Percentiles rank a stretch among this genome's conserved stretches.
Conservation (phyloP, 177 flowering plant species). For the Vitis hybrid region DNA sequence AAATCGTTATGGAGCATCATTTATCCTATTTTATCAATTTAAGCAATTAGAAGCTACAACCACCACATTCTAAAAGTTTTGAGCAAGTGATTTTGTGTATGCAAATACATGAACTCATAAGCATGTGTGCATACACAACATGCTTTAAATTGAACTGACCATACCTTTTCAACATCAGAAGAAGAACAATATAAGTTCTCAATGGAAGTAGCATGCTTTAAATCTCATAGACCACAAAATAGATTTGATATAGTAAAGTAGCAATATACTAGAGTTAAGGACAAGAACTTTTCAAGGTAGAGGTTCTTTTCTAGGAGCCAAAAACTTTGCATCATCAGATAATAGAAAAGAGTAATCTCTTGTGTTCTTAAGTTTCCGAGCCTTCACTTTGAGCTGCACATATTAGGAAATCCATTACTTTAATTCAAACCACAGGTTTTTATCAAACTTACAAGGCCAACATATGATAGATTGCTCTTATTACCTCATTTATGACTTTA, state of each 20-base stretch:
- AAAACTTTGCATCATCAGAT: slow-evolving; percentile 76
- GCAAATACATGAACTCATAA: background rate
- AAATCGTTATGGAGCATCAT: background rate
- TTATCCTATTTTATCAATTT: background rate
- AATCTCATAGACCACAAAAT: slow-evolving; percentile 4
- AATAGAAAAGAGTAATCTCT: slow-evolving; percentile 90
- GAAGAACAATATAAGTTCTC: slow-evolving; percentile 64
- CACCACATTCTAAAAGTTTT: background rate
- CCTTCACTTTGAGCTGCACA: slow-evolving; percentile 56
- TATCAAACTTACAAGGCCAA: background rate
- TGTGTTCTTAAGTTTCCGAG: slow-evolving; percentile 56
- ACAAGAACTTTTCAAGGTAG: slow-evolving; percentile 34
- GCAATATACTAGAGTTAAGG: slow-evolving; percentile 56
- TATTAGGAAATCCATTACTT: slow-evolving; percentile 2
- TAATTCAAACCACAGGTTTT: slow-evolving; percentile 2
- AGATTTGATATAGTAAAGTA: slow-evolving; percentile 6
- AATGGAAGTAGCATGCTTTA: slow-evolving; percentile 37
- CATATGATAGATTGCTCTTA: background rate
- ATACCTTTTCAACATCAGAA: slow-evolving; percentile 71
- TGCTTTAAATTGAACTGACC: slow-evolving; percentile 34
- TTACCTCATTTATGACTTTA: slow-evolving; percentile 52
- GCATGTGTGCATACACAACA: background rate
- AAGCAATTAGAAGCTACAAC: background rate
- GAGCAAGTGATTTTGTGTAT: background rate
- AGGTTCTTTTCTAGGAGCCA: slow-evolving; percentile 48